Evolutionary conservation across 345 rosid species (phyloP), one percentile per base, ranked within the genome.

Genomic region (Pelargonium nanum): DNA sequence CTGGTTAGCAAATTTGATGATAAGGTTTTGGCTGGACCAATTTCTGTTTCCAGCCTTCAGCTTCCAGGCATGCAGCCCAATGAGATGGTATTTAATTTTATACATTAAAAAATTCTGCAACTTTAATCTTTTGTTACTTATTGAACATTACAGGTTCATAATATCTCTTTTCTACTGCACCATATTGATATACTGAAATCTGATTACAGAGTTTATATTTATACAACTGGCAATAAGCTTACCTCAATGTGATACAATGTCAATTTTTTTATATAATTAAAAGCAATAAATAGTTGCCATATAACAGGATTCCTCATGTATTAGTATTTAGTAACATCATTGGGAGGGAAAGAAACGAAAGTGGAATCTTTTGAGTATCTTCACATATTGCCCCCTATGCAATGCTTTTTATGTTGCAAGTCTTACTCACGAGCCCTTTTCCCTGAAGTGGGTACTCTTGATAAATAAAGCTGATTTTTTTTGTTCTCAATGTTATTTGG

Each of bases 61-160:
- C 62, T 59, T 64, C 75, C 75, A 22, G 62, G 50, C 62, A 22
- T 57, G 51, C 61, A 68, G 63, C 59, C 57, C 30, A 53, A 53
- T 57, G 63, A 75, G 53, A 69, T 22, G 71, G 85, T 77, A 72
- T 70, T 48, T 17, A 45, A 24, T 54, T 19, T 58, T 34, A 20
- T n/a, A 19, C 24, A 6, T 25, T 26, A 54, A 65, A 17, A 22
- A 19, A 53, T 54, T 6, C n/a, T n/a, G n/a, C n/a, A n/a, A n/a
- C n/a, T 65, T 24, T 0, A 45, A 40, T 10, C n/a, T 40, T 40
- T 17, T 40, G 13, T 7, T 40, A 6, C 48, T 40, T 12, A 12
- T 17, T 40, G 16, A 40, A 9, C 48, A 17, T 12, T 10, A 3
- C 32, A 28, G 7, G 32, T 40, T 6, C 15, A 40, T 40, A 2